Conservation (phyloP, 495 filamentous ascomycete species). For the Lasiosphaeris hirsuta region DNA sequence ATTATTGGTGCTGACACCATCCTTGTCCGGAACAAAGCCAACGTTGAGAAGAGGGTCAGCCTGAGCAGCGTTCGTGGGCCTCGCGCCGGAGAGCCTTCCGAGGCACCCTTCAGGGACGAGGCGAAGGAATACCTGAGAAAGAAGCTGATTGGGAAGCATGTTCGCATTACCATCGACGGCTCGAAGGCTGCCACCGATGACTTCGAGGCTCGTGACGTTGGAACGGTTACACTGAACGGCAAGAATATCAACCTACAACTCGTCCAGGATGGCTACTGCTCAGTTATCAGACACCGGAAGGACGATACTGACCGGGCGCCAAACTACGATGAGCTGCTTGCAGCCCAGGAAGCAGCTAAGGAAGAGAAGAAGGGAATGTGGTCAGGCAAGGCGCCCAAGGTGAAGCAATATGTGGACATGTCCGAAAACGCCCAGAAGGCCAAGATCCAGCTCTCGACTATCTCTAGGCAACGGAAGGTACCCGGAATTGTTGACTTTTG, state of each 20-base stretch:
- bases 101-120: conserved; percentile 83
- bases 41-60: conserved; percentile 82
- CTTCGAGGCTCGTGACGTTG: conserved; percentile 92
- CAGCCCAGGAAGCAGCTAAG: conserved; percentile 81
- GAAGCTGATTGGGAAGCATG: conserved; percentile 91
- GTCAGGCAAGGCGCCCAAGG: conserved; percentile 76
- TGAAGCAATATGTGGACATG: conserved; percentile 78
- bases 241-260: conserved; percentile 83
- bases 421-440: conserved; percentile 92
- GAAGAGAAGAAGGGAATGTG: conserved; percentile 89
- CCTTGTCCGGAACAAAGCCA: conserved; percentile 76
- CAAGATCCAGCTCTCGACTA: conserved; percentile 81
- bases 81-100: conserved; percentile 53
- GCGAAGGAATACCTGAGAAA: conserved; percentile 96
- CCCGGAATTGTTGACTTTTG: conserved; percentile 95
- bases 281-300: conserved; percentile 88
- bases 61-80: conserved; percentile 91
- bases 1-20: conserved; percentile 88
- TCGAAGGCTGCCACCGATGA: conserved; percentile 86
- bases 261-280: conserved; percentile 87
- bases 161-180: conserved; percentile 81
- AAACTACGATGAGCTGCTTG: conserved; percentile 88
- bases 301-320: conserved; percentile 90
- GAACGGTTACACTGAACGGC: conserved; percentile 74
- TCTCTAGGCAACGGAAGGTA: conserved; percentile 87